Percentiles rank a stretch among this genome's conserved stretches.
Evolutionary conservation across 257 asterid species (phyloP).

Genomic region (Thymus mandschuricus): DNA sequence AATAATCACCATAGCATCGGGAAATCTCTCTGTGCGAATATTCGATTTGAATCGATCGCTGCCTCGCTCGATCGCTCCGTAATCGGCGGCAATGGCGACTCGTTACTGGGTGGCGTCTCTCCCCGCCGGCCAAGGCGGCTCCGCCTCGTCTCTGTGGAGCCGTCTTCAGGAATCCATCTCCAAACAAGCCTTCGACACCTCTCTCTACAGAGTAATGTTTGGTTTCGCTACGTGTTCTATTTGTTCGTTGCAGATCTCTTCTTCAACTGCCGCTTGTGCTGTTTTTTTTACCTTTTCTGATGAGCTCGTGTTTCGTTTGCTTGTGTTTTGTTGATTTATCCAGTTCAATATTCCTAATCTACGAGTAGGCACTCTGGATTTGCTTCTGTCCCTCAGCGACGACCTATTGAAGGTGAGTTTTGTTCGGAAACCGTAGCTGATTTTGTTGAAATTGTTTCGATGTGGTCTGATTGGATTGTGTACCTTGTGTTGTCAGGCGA

Average conservation of each 20-base stretch:
- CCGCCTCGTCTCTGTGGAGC: slow-evolving; percentile 69
- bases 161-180: slow-evolving; percentile 89
- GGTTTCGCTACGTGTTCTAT: slow-evolving; percentile 3
- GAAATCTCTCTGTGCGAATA: neutral
- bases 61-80: slow-evolving; percentile 17
- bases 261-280: neutral
- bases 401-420: slow-evolving; percentile 73
- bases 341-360: slow-evolving; percentile 95
- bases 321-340: slow-evolving; percentile 12
- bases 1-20: neutral
- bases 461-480: neutral
- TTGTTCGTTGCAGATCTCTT: slow-evolving; percentile 27
- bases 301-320: neutral
- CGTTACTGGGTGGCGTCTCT: slow-evolving; percentile 93
- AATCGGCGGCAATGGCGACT: slow-evolving; percentile 63
- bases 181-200: slow-evolving; percentile 79
- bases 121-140: slow-evolving; percentile 58
- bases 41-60: slow-evolving; percentile 20
- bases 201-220: slow-evolving; percentile 69
- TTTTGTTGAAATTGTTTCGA: neutral
- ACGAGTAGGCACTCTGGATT: slow-evolving; percentile 91
- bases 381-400: slow-evolving; percentile 80
- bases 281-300: neutral
- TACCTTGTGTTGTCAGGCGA: slow-evolving; percentile 54
- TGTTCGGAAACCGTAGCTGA: slow-evolving; percentile 8